Percentiles rank a stretch among this genome's conserved stretches.
These are phyloP conservation scores for Phytophthora pseudosyringae DNA, from an alignment of 352 stramenopile species.

Conservation along the genomic window DNA sequence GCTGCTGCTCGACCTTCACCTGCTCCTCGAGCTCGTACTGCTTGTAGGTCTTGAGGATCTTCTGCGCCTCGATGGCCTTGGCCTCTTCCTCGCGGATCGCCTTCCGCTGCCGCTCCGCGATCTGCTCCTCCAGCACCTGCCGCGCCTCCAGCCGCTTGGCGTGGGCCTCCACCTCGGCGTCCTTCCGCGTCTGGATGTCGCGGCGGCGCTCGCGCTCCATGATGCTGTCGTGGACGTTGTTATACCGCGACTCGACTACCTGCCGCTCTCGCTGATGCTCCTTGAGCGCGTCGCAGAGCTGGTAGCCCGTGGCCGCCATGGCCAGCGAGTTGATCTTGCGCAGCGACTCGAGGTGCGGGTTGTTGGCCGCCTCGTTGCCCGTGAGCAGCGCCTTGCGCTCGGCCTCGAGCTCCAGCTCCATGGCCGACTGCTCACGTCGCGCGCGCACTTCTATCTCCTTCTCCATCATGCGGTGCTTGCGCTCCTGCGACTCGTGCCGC, in stretches of 20 bases:
- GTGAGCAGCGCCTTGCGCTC: constrained; percentile 71
- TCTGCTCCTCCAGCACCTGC: constrained; percentile 76
- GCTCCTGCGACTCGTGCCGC: constrained; percentile 65
- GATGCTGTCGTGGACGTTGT: constrained; percentile 73
- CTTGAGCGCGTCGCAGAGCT: constrained; percentile 65
- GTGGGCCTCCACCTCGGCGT: constrained; percentile 45
- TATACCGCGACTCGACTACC: constrained; percentile 59
- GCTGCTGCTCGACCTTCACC: constrained; percentile 57
- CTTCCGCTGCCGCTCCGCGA: constrained; percentile 69
- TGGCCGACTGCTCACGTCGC: constrained; percentile 68
- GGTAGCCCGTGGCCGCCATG: constrained; percentile 64
- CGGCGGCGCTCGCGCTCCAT: constrained; percentile 71
- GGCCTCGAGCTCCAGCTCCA: constrained; percentile 76
- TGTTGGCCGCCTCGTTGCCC: constrained; percentile 61
- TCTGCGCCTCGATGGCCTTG: constrained; percentile 78
- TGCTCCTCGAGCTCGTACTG: constrained; percentile 79
- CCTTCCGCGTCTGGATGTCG: constrained; percentile 62
- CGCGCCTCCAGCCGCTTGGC: constrained; percentile 65
- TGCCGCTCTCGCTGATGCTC: constrained; percentile 50
- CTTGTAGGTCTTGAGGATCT: constrained; percentile 84
- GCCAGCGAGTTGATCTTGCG: constrained; percentile 76
- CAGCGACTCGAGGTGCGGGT: constrained; percentile 69
- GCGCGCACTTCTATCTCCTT: constrained; percentile 75
- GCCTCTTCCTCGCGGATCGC: constrained; percentile 77
- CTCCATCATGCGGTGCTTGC: constrained; percentile 79